A percentile compares a stretch with the other conserved stretches of the same genome.
Evolutionary conservation across 2,329 filamentous ascomycete species (phyloP).

Genomic region (Lachnellula hyalina): DNA sequence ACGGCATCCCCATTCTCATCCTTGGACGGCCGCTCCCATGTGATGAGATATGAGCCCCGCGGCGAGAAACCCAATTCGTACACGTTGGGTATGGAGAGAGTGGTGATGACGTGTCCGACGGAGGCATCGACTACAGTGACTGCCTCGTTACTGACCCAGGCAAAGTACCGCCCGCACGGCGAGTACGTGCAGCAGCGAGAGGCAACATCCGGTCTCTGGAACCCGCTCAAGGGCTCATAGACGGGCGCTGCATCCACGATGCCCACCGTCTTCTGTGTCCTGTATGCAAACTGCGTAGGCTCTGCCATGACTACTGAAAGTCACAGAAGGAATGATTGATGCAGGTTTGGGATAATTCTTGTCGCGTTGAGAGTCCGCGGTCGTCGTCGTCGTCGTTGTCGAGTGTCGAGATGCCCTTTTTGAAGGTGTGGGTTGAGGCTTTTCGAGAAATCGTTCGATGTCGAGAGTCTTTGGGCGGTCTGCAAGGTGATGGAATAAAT

Average conservation of each 20-base stretch:
- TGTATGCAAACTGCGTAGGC: constrained; percentile 92
- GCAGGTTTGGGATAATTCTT: constrained; percentile 25
- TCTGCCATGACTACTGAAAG: constrained; percentile 92
- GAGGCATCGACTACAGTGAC: constrained; percentile 83
- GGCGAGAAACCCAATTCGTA: constrained; percentile 96
- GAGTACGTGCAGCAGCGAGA: constrained; percentile 94
- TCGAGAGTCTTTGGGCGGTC: constrained; percentile 3
- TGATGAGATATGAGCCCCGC: constrained; percentile 85
- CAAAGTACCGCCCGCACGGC: constrained; percentile 91
- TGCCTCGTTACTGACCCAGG: constrained; percentile 79
- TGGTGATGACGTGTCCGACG: constrained; percentile 66
- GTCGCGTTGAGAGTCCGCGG: constrained; percentile 11
- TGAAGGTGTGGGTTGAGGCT: constrained; percentile 3
- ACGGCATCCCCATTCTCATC: constrained; percentile 88
- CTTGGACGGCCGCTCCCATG: constrained; percentile 90
- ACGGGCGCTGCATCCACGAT: constrained; percentile 85
- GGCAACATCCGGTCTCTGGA: constrained; percentile 84
- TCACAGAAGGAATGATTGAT: constrained; percentile 44
- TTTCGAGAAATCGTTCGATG: neutral
- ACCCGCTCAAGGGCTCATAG: constrained; percentile 80
- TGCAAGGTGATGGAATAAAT: constrained; percentile 6
- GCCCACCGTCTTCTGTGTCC: constrained; percentile 94
- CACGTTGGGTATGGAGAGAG: constrained; percentile 74
- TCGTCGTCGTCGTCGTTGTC: neutral
- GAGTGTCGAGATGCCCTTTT: constrained; percentile 14